Evolutionary conservation across 2,329 filamentous ascomycete species (phyloP).

Genomic region (Ascochyta clinopodiicola): DNA sequence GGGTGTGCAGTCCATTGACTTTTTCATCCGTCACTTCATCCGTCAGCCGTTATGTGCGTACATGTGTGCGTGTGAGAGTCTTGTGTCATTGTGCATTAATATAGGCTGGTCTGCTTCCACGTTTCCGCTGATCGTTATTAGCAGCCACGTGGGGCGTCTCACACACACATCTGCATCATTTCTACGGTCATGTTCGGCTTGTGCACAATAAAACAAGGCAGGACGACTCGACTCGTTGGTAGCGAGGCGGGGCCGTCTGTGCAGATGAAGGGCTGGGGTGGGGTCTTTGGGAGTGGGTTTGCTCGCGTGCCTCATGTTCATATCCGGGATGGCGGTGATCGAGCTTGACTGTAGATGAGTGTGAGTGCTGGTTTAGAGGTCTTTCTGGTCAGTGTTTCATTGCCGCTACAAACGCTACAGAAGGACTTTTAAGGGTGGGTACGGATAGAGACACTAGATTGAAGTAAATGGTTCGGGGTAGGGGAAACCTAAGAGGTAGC

Average conservation of each 20-base stretch:
- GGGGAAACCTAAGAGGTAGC: not conserved
- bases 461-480: not conserved
- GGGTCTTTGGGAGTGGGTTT: not conserved
- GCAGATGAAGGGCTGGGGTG: not conserved
- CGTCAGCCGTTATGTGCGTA: too few species aligned
- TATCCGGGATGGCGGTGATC: too few species aligned
- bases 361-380: not conserved
- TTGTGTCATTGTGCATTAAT: not conserved
- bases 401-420: conserved; percentile 15
- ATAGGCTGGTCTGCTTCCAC: conserved; percentile 9
- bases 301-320: not conserved
- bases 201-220: not conserved
- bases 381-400: not conserved
- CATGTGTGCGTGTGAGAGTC: not conserved
- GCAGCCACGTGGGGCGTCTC: conserved; percentile 11
- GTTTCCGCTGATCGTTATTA: conserved; percentile 10
- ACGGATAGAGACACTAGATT: not conserved
- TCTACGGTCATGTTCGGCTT: conserved; percentile 8
- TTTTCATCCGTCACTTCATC: too few species aligned
- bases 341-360: too few species aligned
- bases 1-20: too few species aligned
- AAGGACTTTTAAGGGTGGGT: conserved; percentile 4
- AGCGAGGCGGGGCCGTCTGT: not conserved
- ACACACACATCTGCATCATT: too few species aligned
- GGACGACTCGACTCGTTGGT: not conserved